Conservation (phyloP, 441 rosid species). For the Populus hybrid region DNA sequence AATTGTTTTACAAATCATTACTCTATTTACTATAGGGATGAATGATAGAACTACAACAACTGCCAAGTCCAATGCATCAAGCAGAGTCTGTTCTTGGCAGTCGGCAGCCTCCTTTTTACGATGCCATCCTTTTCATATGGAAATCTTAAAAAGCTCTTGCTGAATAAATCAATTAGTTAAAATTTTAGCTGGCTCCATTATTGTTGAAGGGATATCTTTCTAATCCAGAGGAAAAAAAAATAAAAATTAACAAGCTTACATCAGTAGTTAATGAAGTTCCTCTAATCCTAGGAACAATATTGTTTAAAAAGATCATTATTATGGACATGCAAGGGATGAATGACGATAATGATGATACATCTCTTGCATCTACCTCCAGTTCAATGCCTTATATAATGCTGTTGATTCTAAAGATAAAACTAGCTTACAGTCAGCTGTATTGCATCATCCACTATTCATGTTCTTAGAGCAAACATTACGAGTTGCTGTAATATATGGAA, state of each 20-base stretch:
- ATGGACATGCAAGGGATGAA: not conserved
- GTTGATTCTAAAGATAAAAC: not conserved
- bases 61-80: no score
- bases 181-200: no score
- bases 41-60: no score
- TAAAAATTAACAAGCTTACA: not conserved
- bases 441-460: not conserved
- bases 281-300: not conserved
- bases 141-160: no score
- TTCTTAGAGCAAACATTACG: not conserved
- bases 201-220: no score
- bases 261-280: not conserved
- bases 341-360: not conserved
- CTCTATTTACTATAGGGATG: not conserved
- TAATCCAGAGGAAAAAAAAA: no score
- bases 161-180: not conserved
- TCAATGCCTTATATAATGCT: not conserved
- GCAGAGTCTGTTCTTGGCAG: no score
- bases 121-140: no score
- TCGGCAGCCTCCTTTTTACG: no score
- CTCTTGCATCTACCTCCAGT: not conserved
- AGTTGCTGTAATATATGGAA: not conserved
- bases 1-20: not conserved
- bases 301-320: not conserved
- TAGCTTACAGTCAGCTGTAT: not conserved